Evolutionary conservation across 805 yeast genomes (phyloP).

Genomic region (Groenewaldozyma tartarivorans): DNA sequence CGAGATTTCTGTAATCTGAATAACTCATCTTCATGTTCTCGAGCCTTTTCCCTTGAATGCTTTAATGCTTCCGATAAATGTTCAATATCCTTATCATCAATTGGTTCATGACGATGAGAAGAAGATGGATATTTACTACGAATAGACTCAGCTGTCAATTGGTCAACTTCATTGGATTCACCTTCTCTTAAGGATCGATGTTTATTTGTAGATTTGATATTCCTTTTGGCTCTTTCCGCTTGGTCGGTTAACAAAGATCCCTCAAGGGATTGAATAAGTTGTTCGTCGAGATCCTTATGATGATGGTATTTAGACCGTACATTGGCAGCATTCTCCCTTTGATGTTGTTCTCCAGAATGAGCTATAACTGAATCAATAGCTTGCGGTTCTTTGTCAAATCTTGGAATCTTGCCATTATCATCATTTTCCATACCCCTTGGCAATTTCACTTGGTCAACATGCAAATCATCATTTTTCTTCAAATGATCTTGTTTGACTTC

Average conservation of each 20-base stretch:
- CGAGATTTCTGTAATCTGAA: conserved; percentile 43
- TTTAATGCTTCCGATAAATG: conserved; percentile 35
- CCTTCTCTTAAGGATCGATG: too few species aligned
- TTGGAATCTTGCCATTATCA: too few species aligned
- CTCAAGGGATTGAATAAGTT: neutral
- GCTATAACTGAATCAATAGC: conserved; percentile 1
- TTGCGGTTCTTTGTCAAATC: too few species aligned
- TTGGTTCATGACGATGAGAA: neutral
- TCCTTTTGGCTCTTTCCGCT: too few species aligned
- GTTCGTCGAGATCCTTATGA: neutral
- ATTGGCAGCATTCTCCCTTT: neutral
- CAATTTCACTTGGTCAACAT: conserved; percentile 1
- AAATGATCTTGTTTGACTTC: neutral
- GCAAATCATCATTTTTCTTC: neutral
- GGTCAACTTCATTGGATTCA: too few species aligned
- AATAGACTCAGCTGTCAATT: too few species aligned
- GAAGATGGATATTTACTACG: neutral
- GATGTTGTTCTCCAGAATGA: neutral
- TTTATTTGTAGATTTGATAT: too few species aligned
- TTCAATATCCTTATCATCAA: conserved; percentile 9
- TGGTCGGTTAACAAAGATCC: neutral
- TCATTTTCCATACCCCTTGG: neutral
- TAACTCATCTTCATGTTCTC: conserved; percentile 32
- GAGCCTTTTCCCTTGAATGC: conserved; percentile 34
- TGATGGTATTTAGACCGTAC: neutral